A percentile compares a stretch with the other conserved stretches of the same genome.
phyloP scores from a whole-genome alignment of 164 flowering plant genomes.

The Chimonanthus praecox region DNA sequence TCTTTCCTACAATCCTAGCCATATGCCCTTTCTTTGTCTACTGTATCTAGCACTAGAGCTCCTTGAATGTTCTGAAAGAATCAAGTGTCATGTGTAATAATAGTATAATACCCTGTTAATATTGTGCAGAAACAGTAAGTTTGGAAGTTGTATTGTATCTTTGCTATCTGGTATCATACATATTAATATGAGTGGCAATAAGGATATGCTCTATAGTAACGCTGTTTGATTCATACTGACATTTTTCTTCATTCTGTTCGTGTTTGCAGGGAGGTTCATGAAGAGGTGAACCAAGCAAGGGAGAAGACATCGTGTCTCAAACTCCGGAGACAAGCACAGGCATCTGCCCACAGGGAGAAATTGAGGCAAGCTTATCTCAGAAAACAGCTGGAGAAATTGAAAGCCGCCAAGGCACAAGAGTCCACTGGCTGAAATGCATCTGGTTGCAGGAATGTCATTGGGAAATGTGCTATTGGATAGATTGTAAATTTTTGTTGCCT shows the following conservation, averaged over 20 bases:
- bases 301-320: constrained; percentile 65
- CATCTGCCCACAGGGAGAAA: constrained; percentile 74
- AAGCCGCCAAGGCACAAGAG: constrained; percentile 42
- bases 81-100: too few species aligned
- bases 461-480: neutral
- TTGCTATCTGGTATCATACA: neutral
- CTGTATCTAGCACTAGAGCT: too few species aligned
- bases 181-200: neutral
- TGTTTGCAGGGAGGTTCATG: constrained; percentile 80
- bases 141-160: neutral
- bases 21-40: too few species aligned
- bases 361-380: constrained; percentile 75
- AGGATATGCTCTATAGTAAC: neutral
- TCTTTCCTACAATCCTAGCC: too few species aligned
- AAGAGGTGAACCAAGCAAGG: constrained; percentile 76
- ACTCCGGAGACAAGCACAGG: constrained; percentile 76
- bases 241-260: neutral
- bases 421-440: neutral
- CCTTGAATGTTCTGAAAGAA: too few species aligned
- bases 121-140: neutral
- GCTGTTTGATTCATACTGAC: neutral
- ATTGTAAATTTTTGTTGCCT: too few species aligned
- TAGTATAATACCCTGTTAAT: too few species aligned
- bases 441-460: neutral
- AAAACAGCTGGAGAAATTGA: constrained; percentile 73